These are phyloP conservation scores for Sclerotinia borealis DNA, from an alignment of 2,329 filamentous ascomycete species.

Conservation along the genomic window DNA sequence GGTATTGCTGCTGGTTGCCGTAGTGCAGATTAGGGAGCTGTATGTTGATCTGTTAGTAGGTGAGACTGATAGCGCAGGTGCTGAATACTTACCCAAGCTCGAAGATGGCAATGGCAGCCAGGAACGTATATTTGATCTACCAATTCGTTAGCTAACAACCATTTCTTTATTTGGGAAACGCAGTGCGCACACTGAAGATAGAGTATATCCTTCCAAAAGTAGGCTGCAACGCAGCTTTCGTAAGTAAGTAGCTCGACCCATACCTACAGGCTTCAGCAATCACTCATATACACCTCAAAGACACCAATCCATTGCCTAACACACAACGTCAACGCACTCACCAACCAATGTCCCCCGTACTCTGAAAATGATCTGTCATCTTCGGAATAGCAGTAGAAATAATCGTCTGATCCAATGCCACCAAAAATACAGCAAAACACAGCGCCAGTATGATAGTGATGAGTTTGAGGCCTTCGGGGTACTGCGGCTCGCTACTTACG, in stretches of 20 bases:
- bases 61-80: neutral
- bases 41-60: neutral
- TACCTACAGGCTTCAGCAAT: neutral
- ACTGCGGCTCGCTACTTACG: neutral
- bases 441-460: conserved; percentile 26
- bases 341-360: conserved; percentile 40
- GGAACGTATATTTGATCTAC: conserved; percentile 29
- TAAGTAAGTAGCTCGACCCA: conserved; percentile 30
- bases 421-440: conserved; percentile 27
- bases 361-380: conserved; percentile 36
- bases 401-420: conserved; percentile 31
- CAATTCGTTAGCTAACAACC: neutral
- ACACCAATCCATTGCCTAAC: neutral
- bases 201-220: conserved; percentile 32
- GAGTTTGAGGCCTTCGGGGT: conserved; percentile 21
- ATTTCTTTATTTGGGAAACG: neutral
- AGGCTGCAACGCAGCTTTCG: conserved; percentile 31
- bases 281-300: neutral
- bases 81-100: conserved; percentile 20
- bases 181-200: conserved; percentile 17
- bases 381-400: conserved; percentile 36
- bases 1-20: conserved; percentile 26
- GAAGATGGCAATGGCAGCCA: conserved; percentile 29
- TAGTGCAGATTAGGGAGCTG: conserved; percentile 26
- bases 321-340: conserved; percentile 27